A percentile compares a stretch with the other conserved stretches of the same genome.
Evolutionary conservation across 208 protist genomes (phyloP).

Genomic region (Herpetomonas tarakana): DNA sequence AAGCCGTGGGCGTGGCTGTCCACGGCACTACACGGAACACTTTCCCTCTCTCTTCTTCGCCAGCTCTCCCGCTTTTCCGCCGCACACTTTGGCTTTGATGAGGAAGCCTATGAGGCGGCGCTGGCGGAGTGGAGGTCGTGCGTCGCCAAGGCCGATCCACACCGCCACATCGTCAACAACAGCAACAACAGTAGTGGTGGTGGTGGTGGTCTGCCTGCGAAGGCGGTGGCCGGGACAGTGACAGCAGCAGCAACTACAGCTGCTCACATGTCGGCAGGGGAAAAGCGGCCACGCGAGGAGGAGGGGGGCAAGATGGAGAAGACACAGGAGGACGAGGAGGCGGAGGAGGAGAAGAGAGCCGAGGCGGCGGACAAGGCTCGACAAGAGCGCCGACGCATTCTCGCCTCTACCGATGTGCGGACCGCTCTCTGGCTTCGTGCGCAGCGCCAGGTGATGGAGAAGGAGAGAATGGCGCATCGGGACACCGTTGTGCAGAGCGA

Average conservation of each 20-base stretch:
- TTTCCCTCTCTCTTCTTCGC: conserved; percentile 22
- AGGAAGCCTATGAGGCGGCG: conserved; percentile 41
- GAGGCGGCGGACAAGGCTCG: not conserved
- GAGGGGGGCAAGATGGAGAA: not conserved
- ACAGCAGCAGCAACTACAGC: too few relatives aligned
- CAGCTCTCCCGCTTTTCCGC: conserved; percentile 49
- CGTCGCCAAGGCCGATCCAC: conserved; percentile 2
- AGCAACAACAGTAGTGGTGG: not conserved
- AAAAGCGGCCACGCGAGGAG: not conserved
- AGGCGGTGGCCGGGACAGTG: not conserved
- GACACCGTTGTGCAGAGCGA: conserved; percentile 18
- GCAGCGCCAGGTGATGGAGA: conserved; percentile 25
- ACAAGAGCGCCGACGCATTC: not conserved
- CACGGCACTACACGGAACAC: not conserved
- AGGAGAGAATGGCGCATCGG: conserved; percentile 42
- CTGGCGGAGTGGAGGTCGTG: conserved; percentile 25
- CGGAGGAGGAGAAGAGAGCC: not conserved
- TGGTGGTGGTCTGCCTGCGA: not conserved
- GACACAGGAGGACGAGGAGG: not conserved
- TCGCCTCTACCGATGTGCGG: not conserved
- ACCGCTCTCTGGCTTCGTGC: conserved; percentile 29
- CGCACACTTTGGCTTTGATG: conserved; percentile 51
- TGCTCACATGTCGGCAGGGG: too few relatives aligned
- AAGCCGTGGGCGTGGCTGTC: not conserved
- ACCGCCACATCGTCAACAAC: not conserved